phyloP scores from a whole-genome alignment of 306 rosid genomes.

The Malus fusca region DNA sequence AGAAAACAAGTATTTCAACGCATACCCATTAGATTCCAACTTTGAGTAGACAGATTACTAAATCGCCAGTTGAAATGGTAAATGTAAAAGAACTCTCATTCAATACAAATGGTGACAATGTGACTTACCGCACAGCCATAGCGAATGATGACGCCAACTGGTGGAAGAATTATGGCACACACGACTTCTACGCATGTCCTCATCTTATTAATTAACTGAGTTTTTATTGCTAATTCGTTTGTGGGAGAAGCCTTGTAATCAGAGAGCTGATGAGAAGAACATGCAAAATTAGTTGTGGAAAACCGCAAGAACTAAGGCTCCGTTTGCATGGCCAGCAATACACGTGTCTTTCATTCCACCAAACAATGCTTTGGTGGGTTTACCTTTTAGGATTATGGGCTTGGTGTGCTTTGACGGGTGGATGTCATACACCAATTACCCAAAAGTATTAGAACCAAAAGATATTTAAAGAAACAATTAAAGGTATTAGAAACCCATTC shows the following conservation, averaged over 20 bases:
- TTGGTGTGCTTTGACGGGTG: background rate
- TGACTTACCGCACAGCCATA: conserved; percentile 24
- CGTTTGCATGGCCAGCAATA: background rate
- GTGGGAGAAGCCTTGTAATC: background rate
- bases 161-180: conserved; percentile 31
- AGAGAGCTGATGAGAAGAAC: background rate
- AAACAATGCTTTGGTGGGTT: background rate
- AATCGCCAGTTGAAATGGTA: background rate
- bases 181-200: conserved; percentile 25
- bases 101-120: background rate
- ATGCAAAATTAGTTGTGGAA: background rate
- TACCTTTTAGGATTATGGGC: too few species aligned
- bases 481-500: too few species aligned
- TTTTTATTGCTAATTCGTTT: background rate
- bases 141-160: conserved; percentile 32
- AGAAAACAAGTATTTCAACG: too few species aligned
- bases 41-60: background rate
- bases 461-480: too few species aligned
- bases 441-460: too few species aligned
- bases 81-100: background rate
- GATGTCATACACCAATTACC: too few species aligned
- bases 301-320: background rate
- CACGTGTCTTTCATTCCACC: background rate
- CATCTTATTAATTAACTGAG: conserved; percentile 6
- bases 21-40: too few species aligned